phyloP scores from a whole-genome alignment of 1,284 basidiomycete species.

The Tilletia walkeri region DNA sequence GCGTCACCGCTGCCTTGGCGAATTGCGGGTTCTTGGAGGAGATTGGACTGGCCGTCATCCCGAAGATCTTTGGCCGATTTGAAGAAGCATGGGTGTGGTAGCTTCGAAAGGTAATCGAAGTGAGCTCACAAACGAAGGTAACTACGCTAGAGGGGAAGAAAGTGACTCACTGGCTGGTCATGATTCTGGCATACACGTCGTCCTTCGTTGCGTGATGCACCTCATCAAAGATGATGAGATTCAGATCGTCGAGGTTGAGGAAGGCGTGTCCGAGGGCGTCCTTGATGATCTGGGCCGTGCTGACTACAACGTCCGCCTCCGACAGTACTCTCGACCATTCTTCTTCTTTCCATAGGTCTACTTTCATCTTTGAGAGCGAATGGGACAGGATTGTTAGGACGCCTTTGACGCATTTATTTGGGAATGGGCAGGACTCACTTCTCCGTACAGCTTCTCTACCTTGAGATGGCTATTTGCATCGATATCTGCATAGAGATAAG shows the following conservation, averaged over 20 bases:
- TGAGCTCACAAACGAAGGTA: too few relatives aligned
- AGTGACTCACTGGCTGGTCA: constrained; percentile 3
- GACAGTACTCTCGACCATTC: neutral
- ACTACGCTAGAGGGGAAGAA: neutral
- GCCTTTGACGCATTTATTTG: too few relatives aligned
- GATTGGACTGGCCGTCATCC: constrained; percentile 42
- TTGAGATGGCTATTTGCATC: constrained; percentile 30
- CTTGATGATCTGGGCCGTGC: constrained; percentile 39
- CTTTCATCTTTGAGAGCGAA: constrained; percentile 23
- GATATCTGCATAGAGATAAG: constrained; percentile 26
- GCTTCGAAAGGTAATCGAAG: neutral
- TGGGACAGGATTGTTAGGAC: too few relatives aligned
- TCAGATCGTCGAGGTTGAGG: constrained; percentile 36
- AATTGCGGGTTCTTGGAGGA: neutral
- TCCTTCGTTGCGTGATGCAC: constrained; percentile 33
- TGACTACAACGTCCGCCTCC: constrained; percentile 35
- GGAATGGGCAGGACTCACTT: neutral
- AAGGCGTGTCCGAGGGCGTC: constrained; percentile 39
- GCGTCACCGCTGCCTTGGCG: constrained; percentile 22
- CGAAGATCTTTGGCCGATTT: constrained; percentile 42
- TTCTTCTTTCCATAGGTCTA: constrained; percentile 27
- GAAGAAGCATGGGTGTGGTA: neutral
- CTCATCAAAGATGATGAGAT: constrained; percentile 42
- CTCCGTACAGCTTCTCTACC: constrained; percentile 22
- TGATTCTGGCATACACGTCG: constrained; percentile 9